Conservation (phyloP, 2,329 filamentous ascomycete genomes). For the Sclerotiophoma versabilis region DNA sequence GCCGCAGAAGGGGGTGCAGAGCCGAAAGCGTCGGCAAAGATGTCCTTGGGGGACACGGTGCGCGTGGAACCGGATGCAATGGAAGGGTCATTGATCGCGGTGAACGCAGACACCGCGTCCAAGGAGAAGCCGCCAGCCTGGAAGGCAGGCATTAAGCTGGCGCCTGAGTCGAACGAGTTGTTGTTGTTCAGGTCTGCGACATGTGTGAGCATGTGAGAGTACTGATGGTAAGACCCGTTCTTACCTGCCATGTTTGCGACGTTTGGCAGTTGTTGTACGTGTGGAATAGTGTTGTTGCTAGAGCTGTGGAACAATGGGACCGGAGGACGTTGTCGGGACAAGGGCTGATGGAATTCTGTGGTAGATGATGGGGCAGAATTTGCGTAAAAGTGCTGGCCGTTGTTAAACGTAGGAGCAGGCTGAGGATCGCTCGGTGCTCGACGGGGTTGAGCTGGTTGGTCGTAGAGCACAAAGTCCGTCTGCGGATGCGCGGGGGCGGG, state of each 20-base stretch:
- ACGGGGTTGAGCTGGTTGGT: slow-evolving; percentile 55
- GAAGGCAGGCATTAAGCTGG: slow-evolving; percentile 56
- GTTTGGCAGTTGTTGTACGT: slow-evolving; percentile 30
- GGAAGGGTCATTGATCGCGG: slow-evolving; percentile 55
- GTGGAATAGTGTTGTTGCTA: slow-evolving; percentile 61
- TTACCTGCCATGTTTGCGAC: slow-evolving; percentile 51
- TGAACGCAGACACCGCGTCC: slow-evolving; percentile 50
- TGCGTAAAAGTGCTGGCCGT: slow-evolving; percentile 69
- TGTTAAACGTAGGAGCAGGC: slow-evolving; percentile 66
- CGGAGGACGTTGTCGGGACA: slow-evolving; percentile 67
- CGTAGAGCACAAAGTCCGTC: slow-evolving; percentile 83
- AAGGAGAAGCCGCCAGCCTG: slow-evolving; percentile 39
- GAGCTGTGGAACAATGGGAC: slow-evolving; percentile 74
- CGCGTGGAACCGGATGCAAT: slow-evolving; percentile 46
- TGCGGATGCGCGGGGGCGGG: slow-evolving; percentile 58
- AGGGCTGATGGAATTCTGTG: slow-evolving; percentile 62
- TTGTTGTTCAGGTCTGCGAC: slow-evolving; percentile 47
- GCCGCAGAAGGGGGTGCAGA: slow-evolving; percentile 84
- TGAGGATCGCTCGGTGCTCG: slow-evolving; percentile 62
- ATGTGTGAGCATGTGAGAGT: slow-evolving; percentile 38
- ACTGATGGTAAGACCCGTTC: slow-evolving; percentile 22
- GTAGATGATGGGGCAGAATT: slow-evolving; percentile 70
- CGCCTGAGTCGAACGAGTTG: slow-evolving; percentile 55
- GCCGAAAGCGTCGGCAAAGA: slow-evolving; percentile 72
- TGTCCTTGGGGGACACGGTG: slow-evolving; percentile 85